Conservation (phyloP, 495 filamentous ascomycete species). For the Letharia lupina region DNA sequence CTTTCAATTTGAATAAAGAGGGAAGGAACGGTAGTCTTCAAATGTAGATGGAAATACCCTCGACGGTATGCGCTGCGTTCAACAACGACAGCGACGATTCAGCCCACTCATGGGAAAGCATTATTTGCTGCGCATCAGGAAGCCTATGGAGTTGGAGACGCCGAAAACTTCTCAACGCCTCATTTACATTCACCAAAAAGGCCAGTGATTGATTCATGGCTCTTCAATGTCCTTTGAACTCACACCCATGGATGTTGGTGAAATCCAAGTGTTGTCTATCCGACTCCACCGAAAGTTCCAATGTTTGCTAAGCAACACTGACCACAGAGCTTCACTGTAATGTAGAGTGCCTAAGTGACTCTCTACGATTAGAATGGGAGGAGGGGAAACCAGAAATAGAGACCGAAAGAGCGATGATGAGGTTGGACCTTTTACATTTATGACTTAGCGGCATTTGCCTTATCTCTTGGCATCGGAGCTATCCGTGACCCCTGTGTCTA, state of each 20-base stretch:
- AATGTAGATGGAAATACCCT: not conserved
- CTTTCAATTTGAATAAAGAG: not conserved
- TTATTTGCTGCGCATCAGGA: not conserved
- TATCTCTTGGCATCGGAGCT: slow-evolving; percentile 1
- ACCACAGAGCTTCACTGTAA: no score
- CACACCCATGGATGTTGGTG: not conserved
- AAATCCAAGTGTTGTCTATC: not conserved
- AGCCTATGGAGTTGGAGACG: not conserved
- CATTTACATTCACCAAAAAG: not conserved
- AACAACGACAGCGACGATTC: not conserved
- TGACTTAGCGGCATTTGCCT: not conserved
- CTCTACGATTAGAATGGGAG: not conserved
- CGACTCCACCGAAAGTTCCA: no score
- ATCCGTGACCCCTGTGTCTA: not conserved
- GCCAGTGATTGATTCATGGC: not conserved
- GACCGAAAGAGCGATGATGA: not conserved
- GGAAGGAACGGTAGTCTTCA: not conserved
- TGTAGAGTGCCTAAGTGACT: no score
- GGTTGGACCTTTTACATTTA: not conserved
- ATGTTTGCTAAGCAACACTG: no score
- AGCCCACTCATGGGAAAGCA: not conserved
- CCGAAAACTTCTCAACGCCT: not conserved
- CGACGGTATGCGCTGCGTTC: not conserved
- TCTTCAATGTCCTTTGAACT: not conserved
- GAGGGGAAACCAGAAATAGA: not conserved